Percentiles rank a stretch among this genome's conserved stretches.
These are phyloP conservation scores for Russula ochroleuca DNA, from an alignment of 768 basidiomycete genomes.

Conservation along the genomic window DNA sequence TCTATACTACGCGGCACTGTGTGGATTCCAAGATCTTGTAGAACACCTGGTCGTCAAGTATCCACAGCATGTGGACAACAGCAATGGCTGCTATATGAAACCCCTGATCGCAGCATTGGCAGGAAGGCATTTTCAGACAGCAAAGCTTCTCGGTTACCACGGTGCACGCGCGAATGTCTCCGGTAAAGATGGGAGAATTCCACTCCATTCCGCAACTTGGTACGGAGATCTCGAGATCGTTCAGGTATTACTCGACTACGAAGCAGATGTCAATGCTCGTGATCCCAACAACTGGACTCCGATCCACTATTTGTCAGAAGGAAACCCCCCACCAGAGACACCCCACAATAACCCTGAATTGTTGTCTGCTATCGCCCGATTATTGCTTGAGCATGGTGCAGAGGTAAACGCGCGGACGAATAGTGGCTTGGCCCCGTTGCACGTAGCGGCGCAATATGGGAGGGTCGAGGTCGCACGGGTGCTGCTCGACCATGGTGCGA, in stretches of 20 bases:
- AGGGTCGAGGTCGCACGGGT: no score
- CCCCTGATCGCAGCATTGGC: background rate
- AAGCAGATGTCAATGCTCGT: background rate
- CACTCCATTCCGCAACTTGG: background rate
- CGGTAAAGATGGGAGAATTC: background rate
- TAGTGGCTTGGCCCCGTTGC: no score
- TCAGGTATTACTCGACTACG: background rate
- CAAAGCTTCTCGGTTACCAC: background rate
- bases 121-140: background rate
- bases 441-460: no score
- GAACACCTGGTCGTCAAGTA: background rate
- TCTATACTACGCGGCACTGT: background rate
- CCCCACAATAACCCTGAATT: no score
- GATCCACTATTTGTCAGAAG: background rate
- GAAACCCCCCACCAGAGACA: no score
- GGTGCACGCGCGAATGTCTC: background rate
- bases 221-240: background rate
- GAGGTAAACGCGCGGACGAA: no score
- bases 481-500: no score
- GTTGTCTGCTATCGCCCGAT: no score
- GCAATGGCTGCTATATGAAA: background rate
- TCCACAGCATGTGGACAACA: background rate
- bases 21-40: background rate
- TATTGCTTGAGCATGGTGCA: no score
- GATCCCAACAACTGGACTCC: background rate